Base-by-base conservation (phyloP, 2,329 filamentous ascomycete species). In the Verticillium isaacii region DNA sequence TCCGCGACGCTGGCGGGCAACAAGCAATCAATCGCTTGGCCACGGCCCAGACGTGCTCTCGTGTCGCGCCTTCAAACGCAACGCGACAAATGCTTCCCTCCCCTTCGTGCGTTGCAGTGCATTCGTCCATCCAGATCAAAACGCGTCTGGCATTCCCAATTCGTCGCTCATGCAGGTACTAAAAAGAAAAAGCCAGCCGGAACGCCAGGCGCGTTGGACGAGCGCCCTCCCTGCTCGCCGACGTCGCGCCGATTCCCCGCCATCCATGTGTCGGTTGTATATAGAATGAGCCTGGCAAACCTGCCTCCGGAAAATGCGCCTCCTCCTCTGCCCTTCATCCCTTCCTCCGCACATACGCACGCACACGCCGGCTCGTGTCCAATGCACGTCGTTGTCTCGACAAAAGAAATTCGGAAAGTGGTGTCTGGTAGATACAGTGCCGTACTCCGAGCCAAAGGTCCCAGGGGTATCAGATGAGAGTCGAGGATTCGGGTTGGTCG, bases 81-180 rank as follows among this genome's bases (percentile, higher is more conserved):
- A 36, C 34, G 34, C 34, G 14, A 36, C 34, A 36, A 39, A 41
- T 41, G 56, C 15, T 36, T 36, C n/a, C 55, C 7, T 57, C 32
- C 55, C 12, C 32, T n/a, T n/a, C 55, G 29, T n/a, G 29, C 17
- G 32, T 37, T 19, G 8, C 54, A 17, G 55, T 57, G 55, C 32
- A 19, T 50, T 56, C 32, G 54, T 56, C 25, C 54, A 32, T 56
- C 54, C 54, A 56, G 54, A 11, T 19, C 25, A 32, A 32, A 32
- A 56, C 32, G 54, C 54, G 32, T 32, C 60, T 60, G 61, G 32
- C 57, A 63, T 61, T 62, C 54, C 64, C 61, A 64, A 62, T 56
- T 63, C 64, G 50, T 65, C 64, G 64, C 63, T 66, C 64, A 66
- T 66, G 64, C 63, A 65, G 62, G 59, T 34, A 60, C 57, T 59